Percentiles rank a stretch among this genome's conserved stretches.
These are phyloP conservation scores for Amniculicola lignicola DNA, from an alignment of 495 filamentous ascomycete species.

Conservation along the genomic window DNA sequence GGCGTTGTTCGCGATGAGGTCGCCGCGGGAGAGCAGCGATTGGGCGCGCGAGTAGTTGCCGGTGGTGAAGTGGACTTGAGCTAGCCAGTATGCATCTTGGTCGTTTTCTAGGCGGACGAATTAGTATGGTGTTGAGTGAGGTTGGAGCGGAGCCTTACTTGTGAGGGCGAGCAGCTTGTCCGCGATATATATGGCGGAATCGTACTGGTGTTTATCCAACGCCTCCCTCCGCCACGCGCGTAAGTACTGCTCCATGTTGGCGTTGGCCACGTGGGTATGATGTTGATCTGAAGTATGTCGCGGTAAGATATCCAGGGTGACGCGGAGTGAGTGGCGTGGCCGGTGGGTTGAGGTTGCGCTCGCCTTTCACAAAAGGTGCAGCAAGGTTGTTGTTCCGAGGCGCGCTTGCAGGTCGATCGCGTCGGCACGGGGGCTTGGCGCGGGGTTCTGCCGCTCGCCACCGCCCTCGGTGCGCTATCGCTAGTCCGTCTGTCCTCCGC, in stretches of 20 bases:
- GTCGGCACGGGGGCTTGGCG: constrained; percentile 12
- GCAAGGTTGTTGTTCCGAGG: background rate
- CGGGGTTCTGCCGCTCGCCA: constrained; percentile 9
- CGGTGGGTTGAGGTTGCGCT: background rate
- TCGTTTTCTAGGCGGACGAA: constrained; percentile 63
- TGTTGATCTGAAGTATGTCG: too few relatives aligned
- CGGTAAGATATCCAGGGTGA: too few relatives aligned
- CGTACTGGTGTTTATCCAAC: constrained; percentile 88
- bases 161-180: constrained; percentile 95
- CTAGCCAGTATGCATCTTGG: constrained; percentile 89
- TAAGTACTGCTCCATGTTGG: constrained; percentile 80
- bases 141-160: constrained; percentile 52
- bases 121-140: constrained; percentile 9
- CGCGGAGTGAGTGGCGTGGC: background rate
- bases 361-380: too few relatives aligned
- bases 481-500: too few relatives aligned
- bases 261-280: background rate
- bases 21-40: constrained; percentile 76
- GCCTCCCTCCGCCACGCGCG: constrained; percentile 92
- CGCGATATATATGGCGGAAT: constrained; percentile 91
- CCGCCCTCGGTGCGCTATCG: too few relatives aligned
- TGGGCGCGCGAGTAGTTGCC: constrained; percentile 90
- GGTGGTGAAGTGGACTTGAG: constrained; percentile 89
- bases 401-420: background rate
- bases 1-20: constrained; percentile 74